Evolutionary conservation across 768 basidiomycete genomes (phyloP).

Genomic region (Polyporus arcularius): DNA sequence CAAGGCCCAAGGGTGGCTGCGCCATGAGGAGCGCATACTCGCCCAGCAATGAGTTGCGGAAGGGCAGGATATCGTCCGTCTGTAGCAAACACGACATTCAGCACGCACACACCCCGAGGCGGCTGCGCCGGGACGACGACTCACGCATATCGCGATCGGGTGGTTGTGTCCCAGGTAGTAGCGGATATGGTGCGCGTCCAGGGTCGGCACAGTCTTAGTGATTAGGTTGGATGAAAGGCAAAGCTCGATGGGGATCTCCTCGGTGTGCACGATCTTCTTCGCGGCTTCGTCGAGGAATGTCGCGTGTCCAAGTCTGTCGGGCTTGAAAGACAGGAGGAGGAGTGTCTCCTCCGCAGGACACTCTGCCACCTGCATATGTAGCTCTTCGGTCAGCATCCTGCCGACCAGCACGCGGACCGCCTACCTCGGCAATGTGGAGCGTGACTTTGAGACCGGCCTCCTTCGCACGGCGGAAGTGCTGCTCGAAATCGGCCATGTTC

Average conservation of each 20-base stretch:
- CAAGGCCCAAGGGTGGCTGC: conserved; percentile 68
- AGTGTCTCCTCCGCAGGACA: conserved; percentile 61
- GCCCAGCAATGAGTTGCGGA: conserved; percentile 69
- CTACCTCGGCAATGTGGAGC: conserved; percentile 83
- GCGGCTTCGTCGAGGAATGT: conserved; percentile 73
- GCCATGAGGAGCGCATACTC: conserved; percentile 85
- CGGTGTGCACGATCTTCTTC: conserved; percentile 52
- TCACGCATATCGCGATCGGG: conserved; percentile 76
- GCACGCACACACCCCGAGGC: conserved; percentile 4
- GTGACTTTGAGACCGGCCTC: conserved; percentile 70
- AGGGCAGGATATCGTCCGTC: conserved; percentile 84
- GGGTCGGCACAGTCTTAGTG: conserved; percentile 66
- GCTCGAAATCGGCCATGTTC: conserved; percentile 50
- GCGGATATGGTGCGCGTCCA: conserved; percentile 74
- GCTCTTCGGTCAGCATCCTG: neutral
- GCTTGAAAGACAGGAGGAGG: conserved; percentile 58
- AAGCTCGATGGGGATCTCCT: conserved; percentile 71
- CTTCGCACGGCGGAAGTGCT: conserved; percentile 55
- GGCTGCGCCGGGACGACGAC: conserved; percentile 24
- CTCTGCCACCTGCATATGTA: conserved; percentile 39
- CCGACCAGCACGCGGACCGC: neutral
- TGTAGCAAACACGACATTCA: conserved; percentile 29
- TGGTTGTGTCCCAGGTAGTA: conserved; percentile 65
- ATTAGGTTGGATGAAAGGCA: conserved; percentile 80
- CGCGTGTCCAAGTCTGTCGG: conserved; percentile 76